These are phyloP conservation scores for Penicillium herquei DNA, from an alignment of 495 filamentous ascomycete species.

Conservation along the genomic window DNA sequence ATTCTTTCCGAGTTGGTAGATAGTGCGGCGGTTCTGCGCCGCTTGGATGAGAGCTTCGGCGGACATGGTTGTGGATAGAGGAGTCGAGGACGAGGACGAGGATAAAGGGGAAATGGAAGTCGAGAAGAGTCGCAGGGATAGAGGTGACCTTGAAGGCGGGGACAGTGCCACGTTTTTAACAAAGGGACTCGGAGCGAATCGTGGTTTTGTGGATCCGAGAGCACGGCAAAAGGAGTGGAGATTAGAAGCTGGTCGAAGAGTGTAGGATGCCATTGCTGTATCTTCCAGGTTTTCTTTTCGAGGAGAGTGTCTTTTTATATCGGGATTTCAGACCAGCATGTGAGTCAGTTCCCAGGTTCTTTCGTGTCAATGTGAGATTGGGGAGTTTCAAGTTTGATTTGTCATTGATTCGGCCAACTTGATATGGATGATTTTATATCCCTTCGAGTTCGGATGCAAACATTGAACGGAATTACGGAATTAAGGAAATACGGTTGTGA, in stretches of 20 bases:
- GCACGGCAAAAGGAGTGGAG: conserved; percentile 13
- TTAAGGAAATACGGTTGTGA: too few species aligned
- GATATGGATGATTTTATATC: too few species aligned
- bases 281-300: neutral
- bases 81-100: conserved; percentile 1
- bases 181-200: neutral
- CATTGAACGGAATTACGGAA: too few species aligned
- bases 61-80: conserved; percentile 16
- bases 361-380: too few species aligned
- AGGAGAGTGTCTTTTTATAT: neutral
- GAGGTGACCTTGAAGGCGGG: conserved; percentile 18
- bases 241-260: conserved; percentile 17
- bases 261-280: conserved; percentile 13
- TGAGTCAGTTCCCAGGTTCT: too few species aligned
- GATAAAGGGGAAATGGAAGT: conserved; percentile 46
- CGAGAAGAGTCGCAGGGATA: conserved; percentile 54
- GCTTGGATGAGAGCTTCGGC: conserved; percentile 38
- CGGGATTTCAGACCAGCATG: too few species aligned
- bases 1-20: conserved; percentile 46
- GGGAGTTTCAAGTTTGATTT: neutral
- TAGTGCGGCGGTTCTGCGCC: conserved; percentile 45
- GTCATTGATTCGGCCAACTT: too few species aligned
- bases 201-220: conserved; percentile 10
- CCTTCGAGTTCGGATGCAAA: too few species aligned
- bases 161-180: neutral